A percentile compares a stretch with the other conserved stretches of the same genome.
phyloP scores from a whole-genome alignment of 208 protist genomes.

The Tritrichomonas musculus region DNA sequence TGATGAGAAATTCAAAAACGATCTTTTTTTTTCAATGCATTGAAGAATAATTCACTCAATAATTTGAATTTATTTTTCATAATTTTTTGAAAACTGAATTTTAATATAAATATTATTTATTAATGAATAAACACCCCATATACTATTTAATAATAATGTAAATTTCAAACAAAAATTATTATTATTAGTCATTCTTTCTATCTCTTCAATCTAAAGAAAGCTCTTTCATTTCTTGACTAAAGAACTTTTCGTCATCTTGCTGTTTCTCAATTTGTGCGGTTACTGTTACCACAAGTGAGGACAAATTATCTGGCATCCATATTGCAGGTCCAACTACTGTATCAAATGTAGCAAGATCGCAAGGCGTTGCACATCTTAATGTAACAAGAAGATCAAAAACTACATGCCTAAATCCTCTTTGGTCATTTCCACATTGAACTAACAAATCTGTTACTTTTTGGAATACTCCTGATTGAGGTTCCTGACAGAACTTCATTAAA shows the following conservation, averaged over 20 bases:
- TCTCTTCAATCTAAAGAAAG: too few relatives aligned
- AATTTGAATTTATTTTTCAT: too few relatives aligned
- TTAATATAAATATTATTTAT: too few relatives aligned
- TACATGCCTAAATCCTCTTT: background rate
- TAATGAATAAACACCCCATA: too few relatives aligned
- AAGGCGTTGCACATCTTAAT: background rate
- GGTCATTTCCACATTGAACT: background rate
- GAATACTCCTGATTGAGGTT: background rate
- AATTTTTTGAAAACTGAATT: too few relatives aligned
- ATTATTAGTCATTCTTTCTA: too few relatives aligned
- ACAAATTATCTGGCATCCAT: background rate
- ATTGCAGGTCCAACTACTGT: background rate
- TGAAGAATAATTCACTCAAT: too few relatives aligned
- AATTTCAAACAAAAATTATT: too few relatives aligned
- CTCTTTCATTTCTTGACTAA: too few relatives aligned
- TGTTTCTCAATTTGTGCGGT: background rate
- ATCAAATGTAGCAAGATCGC: background rate
- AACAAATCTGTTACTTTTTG: background rate
- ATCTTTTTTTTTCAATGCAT: too few relatives aligned
- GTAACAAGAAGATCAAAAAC: background rate
- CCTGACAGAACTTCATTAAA: background rate
- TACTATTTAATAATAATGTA: too few relatives aligned
- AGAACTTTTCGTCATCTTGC: background rate
- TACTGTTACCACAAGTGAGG: background rate
- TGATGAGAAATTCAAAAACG: too few relatives aligned